Conservation (phyloP, 2,329 filamentous ascomycete species). For the Aureobasidium sp. region DNA sequence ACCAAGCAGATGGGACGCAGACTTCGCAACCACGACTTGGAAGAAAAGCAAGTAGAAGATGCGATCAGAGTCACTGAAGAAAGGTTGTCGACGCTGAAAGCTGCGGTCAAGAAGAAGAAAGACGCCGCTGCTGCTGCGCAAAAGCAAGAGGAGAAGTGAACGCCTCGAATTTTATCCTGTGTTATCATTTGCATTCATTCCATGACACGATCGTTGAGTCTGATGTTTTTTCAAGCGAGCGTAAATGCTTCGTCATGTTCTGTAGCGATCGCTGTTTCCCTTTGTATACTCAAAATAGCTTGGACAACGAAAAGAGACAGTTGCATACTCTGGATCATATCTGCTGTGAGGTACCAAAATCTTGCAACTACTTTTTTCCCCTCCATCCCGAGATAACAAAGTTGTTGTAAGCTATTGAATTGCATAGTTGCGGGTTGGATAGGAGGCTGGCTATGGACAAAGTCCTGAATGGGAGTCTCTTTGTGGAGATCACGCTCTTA, state of each 20-base stretch:
- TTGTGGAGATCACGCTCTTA: too few relatives aligned
- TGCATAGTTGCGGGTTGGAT: too few relatives aligned
- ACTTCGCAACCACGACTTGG: constrained; percentile 36
- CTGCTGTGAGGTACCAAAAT: too few relatives aligned
- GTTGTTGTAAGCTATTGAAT: too few relatives aligned
- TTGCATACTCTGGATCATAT: not conserved
- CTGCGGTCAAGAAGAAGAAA: constrained; percentile 58
- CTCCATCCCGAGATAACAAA: too few relatives aligned
- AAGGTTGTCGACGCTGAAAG: constrained; percentile 68
- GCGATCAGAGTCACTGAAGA: constrained; percentile 83
- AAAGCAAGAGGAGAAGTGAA: constrained; percentile 5
- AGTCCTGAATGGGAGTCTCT: too few relatives aligned
- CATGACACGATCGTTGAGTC: not conserved
- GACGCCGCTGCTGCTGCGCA: not conserved
- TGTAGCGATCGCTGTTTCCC: not conserved
- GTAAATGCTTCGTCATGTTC: not conserved
- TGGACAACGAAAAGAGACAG: not conserved
- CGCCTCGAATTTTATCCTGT: not conserved
- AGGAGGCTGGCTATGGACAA: too few relatives aligned
- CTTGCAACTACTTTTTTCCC: too few relatives aligned
- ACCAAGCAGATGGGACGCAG: constrained; percentile 23
- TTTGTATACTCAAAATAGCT: not conserved
- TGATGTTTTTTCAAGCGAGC: not conserved
- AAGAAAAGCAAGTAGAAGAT: constrained; percentile 65
- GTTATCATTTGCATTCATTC: not conserved